Percentiles rank a stretch among this genome's conserved stretches.
These are phyloP conservation scores for Pholiota adiposa DNA, from an alignment of 1,284 basidiomycete genomes.

Conservation along the genomic window DNA sequence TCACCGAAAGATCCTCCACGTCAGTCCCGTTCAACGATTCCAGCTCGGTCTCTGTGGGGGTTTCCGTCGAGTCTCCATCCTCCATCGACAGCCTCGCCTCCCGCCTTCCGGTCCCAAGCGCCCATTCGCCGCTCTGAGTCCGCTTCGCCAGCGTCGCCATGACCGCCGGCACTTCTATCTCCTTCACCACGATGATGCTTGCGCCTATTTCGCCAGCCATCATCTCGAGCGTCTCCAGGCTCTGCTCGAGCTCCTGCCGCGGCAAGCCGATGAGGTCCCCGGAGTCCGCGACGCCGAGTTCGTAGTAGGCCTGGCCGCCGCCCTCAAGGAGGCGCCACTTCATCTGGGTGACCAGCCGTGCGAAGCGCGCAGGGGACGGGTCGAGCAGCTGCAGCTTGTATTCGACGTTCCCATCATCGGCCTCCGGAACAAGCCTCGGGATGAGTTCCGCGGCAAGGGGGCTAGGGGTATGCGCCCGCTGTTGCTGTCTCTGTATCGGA, in stretches of 20 bases:
- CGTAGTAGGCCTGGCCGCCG: conserved; percentile 90
- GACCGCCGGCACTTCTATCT: conserved; percentile 73
- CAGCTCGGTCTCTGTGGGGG: conserved; percentile 41
- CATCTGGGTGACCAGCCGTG: conserved; percentile 87
- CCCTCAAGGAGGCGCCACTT: conserved; percentile 95
- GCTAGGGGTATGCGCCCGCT: conserved; percentile 23
- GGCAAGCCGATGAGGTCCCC: conserved; percentile 85
- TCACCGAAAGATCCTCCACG: conserved; percentile 32
- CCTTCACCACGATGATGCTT: conserved; percentile 85
- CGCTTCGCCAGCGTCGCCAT: conserved; percentile 45
- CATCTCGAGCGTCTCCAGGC: conserved; percentile 82
- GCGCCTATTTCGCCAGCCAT: conserved; percentile 95
- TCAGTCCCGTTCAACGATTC: conserved; percentile 35
- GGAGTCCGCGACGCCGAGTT: conserved; percentile 88
- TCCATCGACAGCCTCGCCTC: conserved; percentile 23
- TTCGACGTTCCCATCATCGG: conserved; percentile 82
- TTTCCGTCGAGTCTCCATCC: conserved; percentile 30
- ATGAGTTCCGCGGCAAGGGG: conserved; percentile 33
- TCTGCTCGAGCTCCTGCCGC: conserved; percentile 75
- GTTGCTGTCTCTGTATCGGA: conserved; percentile 20
- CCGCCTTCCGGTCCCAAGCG: conserved; percentile 31
- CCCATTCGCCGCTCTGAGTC: conserved; percentile 38
- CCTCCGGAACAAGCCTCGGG: conserved; percentile 74
- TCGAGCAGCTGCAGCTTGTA: conserved; percentile 84
- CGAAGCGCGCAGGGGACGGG: conserved; percentile 73